phyloP scores from a whole-genome alignment of 2,329 filamentous ascomycete genomes.

The Sporothrix globosa region DNA sequence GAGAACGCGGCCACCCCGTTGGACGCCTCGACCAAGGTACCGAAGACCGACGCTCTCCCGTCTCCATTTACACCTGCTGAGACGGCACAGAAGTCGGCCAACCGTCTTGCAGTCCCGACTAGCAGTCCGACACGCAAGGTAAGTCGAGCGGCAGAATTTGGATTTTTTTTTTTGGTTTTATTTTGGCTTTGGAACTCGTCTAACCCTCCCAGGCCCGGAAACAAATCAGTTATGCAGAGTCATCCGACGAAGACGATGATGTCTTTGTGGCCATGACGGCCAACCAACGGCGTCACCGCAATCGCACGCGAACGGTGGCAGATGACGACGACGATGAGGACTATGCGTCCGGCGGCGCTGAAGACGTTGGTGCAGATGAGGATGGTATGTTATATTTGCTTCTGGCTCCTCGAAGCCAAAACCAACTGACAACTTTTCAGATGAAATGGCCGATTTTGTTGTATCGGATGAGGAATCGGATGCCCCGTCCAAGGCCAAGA shows the following conservation, averaged over 20 bases:
- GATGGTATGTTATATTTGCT: slow-evolving; percentile 54
- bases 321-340: slow-evolving; percentile 74
- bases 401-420: too few relatives aligned
- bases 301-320: slow-evolving; percentile 59
- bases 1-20: slow-evolving; percentile 62
- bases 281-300: slow-evolving; percentile 47
- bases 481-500: slow-evolving; percentile 64
- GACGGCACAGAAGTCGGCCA: slow-evolving; percentile 48
- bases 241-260: slow-evolving; percentile 77
- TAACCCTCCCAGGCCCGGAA: slow-evolving; percentile 52
- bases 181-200: not conserved
- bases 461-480: slow-evolving; percentile 80
- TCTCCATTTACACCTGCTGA: slow-evolving; percentile 51
- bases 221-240: slow-evolving; percentile 76
- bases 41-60: slow-evolving; percentile 50
- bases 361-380: slow-evolving; percentile 61
- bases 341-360: slow-evolving; percentile 67
- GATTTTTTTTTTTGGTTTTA: too few relatives aligned
- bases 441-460: slow-evolving; percentile 84
- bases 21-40: slow-evolving; percentile 51
- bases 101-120: slow-evolving; percentile 48
- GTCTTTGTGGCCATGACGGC: slow-evolving; percentile 59
- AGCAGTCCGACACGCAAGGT: slow-evolving; percentile 84
- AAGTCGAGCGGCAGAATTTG: slow-evolving; percentile 34
- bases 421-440: slow-evolving; percentile 39